Conservation (phyloP, 164 flowering plant species). For the Aristolochia contorta region DNA sequence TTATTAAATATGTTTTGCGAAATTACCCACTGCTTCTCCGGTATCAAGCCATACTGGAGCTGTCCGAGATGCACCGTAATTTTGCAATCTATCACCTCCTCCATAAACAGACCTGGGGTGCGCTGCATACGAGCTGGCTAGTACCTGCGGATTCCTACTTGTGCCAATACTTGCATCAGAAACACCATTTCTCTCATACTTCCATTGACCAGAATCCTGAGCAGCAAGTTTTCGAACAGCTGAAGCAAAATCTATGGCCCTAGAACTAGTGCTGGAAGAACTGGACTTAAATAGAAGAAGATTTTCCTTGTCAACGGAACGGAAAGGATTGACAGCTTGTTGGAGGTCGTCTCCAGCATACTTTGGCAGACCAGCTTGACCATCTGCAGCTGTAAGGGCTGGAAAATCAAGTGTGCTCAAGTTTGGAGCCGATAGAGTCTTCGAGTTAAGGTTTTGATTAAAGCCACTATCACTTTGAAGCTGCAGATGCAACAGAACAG, state of each 20-base stretch:
- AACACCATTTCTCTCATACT: slow-evolving; percentile 63
- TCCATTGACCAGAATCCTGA: slow-evolving; percentile 76
- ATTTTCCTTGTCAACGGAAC: slow-evolving; percentile 52
- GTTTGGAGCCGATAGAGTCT: slow-evolving; percentile 67
- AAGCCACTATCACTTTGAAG: slow-evolving; percentile 84
- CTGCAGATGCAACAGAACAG: slow-evolving; percentile 34
- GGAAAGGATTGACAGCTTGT: slow-evolving; percentile 38
- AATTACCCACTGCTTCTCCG: slow-evolving; percentile 96
- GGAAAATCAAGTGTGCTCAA: slow-evolving; percentile 78
- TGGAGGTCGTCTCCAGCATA: slow-evolving; percentile 50
- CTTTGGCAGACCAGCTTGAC: slow-evolving; percentile 37
- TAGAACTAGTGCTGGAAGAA: slow-evolving; percentile 46
- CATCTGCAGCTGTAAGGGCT: slow-evolving; percentile 48
- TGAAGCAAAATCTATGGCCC: slow-evolving; percentile 80
- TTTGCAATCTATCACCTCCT: slow-evolving; percentile 41
- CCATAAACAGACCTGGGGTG: slow-evolving; percentile 43
- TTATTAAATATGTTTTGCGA: neutral
- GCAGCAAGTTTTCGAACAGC: slow-evolving; percentile 79
- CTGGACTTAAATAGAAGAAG: slow-evolving; percentile 50
- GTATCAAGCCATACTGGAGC: slow-evolving; percentile 95
- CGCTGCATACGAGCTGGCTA: slow-evolving; percentile 46
- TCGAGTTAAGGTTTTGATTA: slow-evolving; percentile 50
- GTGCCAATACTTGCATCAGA: slow-evolving; percentile 51
- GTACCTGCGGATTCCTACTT: slow-evolving; percentile 61
- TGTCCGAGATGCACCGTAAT: slow-evolving; percentile 47